Evolutionary conservation across 2,329 filamentous ascomycete genomes (phyloP).

Genomic region (Talaromyces rugulosus): DNA sequence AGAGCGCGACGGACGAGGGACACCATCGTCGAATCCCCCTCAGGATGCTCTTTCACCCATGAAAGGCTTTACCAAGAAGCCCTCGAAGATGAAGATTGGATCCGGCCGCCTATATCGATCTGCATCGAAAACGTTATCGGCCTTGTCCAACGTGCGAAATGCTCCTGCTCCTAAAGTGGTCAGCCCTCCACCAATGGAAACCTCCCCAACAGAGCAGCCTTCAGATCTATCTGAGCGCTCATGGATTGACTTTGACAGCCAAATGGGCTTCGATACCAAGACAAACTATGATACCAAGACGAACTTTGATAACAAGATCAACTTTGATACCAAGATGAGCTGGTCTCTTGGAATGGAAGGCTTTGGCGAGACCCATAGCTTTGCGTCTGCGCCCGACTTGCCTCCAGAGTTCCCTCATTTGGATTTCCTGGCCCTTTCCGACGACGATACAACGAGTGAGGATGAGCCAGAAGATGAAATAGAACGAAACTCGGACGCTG

Average conservation of each 20-base stretch:
- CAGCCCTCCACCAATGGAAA: slow-evolving; percentile 6
- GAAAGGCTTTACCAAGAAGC: slow-evolving; percentile 2
- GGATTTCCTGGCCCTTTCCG: slow-evolving; percentile 17
- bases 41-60: background rate
- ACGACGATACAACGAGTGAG: slow-evolving; percentile 12
- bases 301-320: too few species aligned
- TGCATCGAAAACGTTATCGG: slow-evolving; percentile 8
- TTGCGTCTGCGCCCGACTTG: slow-evolving; percentile 18
- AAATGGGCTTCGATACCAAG: too few species aligned
- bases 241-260: slow-evolving; percentile 12
- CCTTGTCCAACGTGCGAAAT: slow-evolving; percentile 3
- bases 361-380: slow-evolving; percentile 13
- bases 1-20: background rate
- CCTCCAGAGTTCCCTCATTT: slow-evolving; percentile 21
- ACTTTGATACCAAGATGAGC: slow-evolving; percentile 6
- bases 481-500: background rate
- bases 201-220: slow-evolving; percentile 16
- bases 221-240: slow-evolving; percentile 14
- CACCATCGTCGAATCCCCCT: background rate
- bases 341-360: slow-evolving; percentile 17
- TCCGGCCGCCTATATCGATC: slow-evolving; percentile 4
- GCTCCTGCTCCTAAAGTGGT: slow-evolving; percentile 13
- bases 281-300: too few species aligned
- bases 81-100: slow-evolving; percentile 2
- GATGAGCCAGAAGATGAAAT: slow-evolving; percentile 11